Evolutionary conservation across 305 asterid genomes (phyloP).

Genomic region (Stenogyne calaminthoides): DNA sequence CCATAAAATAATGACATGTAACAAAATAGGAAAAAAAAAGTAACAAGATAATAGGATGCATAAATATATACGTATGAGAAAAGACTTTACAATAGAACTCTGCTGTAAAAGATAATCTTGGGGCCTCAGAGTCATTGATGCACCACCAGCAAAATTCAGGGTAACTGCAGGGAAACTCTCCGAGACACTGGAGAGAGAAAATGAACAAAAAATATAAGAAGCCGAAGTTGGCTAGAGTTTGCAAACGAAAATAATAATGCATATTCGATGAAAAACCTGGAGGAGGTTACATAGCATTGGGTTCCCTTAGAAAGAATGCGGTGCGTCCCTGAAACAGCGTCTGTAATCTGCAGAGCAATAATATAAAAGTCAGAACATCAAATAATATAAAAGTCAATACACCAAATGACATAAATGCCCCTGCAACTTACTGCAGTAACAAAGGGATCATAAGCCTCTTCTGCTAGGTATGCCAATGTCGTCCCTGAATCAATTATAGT

Average conservation of each 20-base stretch:
- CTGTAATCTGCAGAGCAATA: constrained; percentile 54
- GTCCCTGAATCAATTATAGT: constrained; percentile 90
- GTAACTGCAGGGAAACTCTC: constrained; percentile 73
- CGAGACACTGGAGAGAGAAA: constrained; percentile 45
- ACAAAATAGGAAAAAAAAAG: background rate
- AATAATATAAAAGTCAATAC: background rate
- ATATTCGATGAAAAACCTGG: constrained; percentile 56
- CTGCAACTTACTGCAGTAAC: constrained; percentile 54
- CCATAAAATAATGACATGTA: background rate
- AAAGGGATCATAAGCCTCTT: constrained; percentile 68
- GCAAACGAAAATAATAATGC: background rate
- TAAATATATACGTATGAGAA: background rate
- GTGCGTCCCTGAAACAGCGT: constrained; percentile 59
- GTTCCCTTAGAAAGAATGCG: constrained; percentile 60
- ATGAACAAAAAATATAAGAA: background rate
- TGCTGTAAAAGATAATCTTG: constrained; percentile 88
- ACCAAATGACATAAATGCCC: background rate
- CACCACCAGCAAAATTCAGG: constrained; percentile 84
- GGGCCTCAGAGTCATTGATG: constrained; percentile 72
- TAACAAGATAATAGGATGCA: background rate
- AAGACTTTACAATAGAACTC: constrained; percentile 72
- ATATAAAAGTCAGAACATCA: constrained; percentile 13
- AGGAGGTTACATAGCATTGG: constrained; percentile 68
- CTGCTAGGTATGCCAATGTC: constrained; percentile 86
- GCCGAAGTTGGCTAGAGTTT: background rate